These are phyloP conservation scores for Hemileccinum impolitum DNA, from an alignment of 768 basidiomycete genomes.

Conservation along the genomic window DNA sequence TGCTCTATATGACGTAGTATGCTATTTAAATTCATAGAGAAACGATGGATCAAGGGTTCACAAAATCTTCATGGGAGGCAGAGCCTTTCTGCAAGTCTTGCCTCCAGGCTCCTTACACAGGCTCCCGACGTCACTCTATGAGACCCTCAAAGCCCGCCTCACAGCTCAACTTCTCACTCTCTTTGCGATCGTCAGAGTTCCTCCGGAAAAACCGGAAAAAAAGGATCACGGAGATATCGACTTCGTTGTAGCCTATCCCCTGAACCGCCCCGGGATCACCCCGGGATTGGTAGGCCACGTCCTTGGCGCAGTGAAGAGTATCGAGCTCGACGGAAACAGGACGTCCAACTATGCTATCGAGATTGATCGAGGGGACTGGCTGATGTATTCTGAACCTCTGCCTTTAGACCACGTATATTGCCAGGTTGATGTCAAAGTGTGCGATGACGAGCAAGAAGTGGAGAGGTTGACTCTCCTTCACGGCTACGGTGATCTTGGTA, in stretches of 20 bases:
- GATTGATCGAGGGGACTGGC: conserved; percentile 40
- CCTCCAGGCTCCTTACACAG: conserved; percentile 53
- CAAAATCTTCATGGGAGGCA: conserved; percentile 58
- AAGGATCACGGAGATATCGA: conserved; percentile 67
- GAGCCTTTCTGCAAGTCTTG: conserved; percentile 53
- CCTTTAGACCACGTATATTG: conserved; percentile 22
- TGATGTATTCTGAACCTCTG: conserved; percentile 1
- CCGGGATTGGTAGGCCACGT: conserved; percentile 36
- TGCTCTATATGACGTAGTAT: no score
- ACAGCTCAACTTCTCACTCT: conserved; percentile 40
- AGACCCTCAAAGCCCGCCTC: conserved; percentile 45
- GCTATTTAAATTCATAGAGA: no score
- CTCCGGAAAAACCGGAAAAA: conserved; percentile 65
- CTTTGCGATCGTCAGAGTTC: conserved; percentile 51
- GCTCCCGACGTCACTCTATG: conserved; percentile 54
- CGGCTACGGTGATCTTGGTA: conserved; percentile 69
- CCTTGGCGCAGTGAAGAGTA: conserved; percentile 47
- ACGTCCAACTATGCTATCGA: conserved; percentile 65
- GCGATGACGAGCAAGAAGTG: conserved; percentile 46
- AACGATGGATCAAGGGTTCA: neutral
- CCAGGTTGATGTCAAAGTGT: conserved; percentile 67
- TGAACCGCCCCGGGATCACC: conserved; percentile 22
- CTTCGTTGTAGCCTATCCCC: conserved; percentile 54
- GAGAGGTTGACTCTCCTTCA: conserved; percentile 53
- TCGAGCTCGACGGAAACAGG: conserved; percentile 47